Conservation (phyloP, 768 basidiomycete species). For the Erythrobasidium yunnanense region DNA sequence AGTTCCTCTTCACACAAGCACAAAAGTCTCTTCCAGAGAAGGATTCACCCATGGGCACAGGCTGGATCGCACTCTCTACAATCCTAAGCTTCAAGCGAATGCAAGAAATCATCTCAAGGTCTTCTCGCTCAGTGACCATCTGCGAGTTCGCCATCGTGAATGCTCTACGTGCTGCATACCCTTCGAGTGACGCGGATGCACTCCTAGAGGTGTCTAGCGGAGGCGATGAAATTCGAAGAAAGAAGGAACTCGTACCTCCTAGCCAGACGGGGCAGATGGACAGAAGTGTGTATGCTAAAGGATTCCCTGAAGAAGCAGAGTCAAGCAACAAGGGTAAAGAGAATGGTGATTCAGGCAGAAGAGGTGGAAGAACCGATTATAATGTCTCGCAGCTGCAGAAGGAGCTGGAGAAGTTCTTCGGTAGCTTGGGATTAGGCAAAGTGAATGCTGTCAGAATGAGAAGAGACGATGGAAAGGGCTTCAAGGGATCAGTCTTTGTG, state of each 20-base stretch:
- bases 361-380: neutral
- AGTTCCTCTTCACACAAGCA: slow-evolving; percentile 87
- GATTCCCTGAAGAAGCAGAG: slow-evolving; percentile 31
- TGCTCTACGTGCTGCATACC: slow-evolving; percentile 20
- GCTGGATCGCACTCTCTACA: slow-evolving; percentile 78
- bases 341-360: neutral
- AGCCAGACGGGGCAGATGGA: slow-evolving; percentile 67
- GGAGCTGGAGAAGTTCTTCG: slow-evolving; percentile 68
- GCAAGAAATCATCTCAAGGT: slow-evolving; percentile 43
- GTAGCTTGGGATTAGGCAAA: slow-evolving; percentile 52
- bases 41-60: slow-evolving; percentile 23
- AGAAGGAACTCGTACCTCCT: slow-evolving; percentile 43
- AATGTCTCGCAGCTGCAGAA: slow-evolving; percentile 51
- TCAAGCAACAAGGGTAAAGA: neutral
- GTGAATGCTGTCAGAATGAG: slow-evolving; percentile 81
- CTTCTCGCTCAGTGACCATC: slow-evolving; percentile 9
- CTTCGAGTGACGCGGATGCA: neutral
- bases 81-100: slow-evolving; percentile 90
- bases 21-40: slow-evolving; percentile 51
- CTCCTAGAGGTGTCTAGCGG: slow-evolving; percentile 65
- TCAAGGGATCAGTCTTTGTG: slow-evolving; percentile 70
- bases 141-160: slow-evolving; percentile 26
- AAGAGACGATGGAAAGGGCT: slow-evolving; percentile 61
- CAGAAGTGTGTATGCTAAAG: slow-evolving; percentile 65
- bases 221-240: slow-evolving; percentile 61